These are phyloP conservation scores for Tulasnella sp. DNA, from an alignment of 768 basidiomycete species.

Conservation along the genomic window DNA sequence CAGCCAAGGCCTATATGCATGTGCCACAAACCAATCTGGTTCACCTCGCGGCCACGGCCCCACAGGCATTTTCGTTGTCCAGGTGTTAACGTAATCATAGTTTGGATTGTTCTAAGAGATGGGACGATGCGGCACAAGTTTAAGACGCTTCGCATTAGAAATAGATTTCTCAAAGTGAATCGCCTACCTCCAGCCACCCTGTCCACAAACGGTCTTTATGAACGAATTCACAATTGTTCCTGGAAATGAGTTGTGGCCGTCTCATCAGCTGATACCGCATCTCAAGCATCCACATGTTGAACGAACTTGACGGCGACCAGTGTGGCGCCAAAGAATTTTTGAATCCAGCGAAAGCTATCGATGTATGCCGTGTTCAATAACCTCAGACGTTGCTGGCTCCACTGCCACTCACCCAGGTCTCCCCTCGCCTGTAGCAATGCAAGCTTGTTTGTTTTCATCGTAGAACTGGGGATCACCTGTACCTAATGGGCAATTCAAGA, in stretches of 20 bases:
- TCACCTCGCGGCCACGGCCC: slow-evolving; percentile 6
- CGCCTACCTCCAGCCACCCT: too few species aligned
- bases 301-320: too few species aligned
- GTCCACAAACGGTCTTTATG: too few species aligned
- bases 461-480: slow-evolving; percentile 11
- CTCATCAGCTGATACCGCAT: too few species aligned
- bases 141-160: too few species aligned
- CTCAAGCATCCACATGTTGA: too few species aligned
- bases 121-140: too few species aligned
- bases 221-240: too few species aligned
- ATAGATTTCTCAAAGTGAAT: too few species aligned
- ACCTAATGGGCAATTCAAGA: too few species aligned
- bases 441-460: not conserved
- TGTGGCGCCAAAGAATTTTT: not conserved
- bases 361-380: not conserved
- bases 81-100: not conserved
- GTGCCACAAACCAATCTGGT: not conserved
- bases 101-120: not conserved
- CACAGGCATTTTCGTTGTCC: slow-evolving; percentile 8
- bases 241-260: too few species aligned
- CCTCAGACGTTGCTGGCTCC: not conserved
- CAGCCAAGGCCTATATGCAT: not conserved
- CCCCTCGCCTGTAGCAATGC: not conserved
- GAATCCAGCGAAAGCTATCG: slow-evolving; percentile 1
- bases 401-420: not conserved